phyloP scores from a whole-genome alignment of 495 filamentous ascomycete genomes.

The Talaromyces liani region DNA sequence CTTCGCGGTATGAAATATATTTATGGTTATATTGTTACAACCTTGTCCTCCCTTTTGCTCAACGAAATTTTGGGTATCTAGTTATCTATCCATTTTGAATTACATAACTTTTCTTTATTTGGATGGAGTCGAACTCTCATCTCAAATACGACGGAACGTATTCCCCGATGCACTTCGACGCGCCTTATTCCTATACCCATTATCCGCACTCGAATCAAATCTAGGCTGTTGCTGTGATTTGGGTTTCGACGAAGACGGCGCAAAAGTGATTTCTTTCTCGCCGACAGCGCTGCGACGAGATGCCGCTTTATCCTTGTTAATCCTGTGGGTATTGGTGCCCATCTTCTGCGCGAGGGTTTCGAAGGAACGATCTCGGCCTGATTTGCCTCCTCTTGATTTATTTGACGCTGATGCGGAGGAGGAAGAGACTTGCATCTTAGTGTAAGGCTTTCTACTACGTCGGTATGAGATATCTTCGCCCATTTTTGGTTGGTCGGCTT shows the following conservation, averaged over 20 bases:
- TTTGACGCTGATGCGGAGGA: constrained; percentile 25
- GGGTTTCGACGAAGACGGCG: constrained; percentile 40
- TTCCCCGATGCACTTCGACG: constrained; percentile 47
- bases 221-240: constrained; percentile 24
- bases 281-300: constrained; percentile 58
- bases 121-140: no score
- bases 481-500: constrained; percentile 17
- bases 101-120: neutral
- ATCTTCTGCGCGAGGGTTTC: constrained; percentile 57
- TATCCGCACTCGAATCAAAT: constrained; percentile 5
- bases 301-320: constrained; percentile 22
- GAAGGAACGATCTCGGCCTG: constrained; percentile 53
- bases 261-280: constrained; percentile 82
- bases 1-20: neutral
- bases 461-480: constrained; percentile 23
- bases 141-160: constrained; percentile 45
- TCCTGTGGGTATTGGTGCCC: constrained; percentile 16
- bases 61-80: neutral
- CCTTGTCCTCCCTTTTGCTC: neutral
- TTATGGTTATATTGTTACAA: neutral
- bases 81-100: neutral
- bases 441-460: constrained; percentile 43
- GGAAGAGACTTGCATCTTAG: constrained; percentile 51
- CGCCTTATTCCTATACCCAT: constrained; percentile 30
- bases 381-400: neutral